Evolutionary conservation across 176 grass and related monocot genomes (phyloP).

Genomic region (Juncus effusus): DNA sequence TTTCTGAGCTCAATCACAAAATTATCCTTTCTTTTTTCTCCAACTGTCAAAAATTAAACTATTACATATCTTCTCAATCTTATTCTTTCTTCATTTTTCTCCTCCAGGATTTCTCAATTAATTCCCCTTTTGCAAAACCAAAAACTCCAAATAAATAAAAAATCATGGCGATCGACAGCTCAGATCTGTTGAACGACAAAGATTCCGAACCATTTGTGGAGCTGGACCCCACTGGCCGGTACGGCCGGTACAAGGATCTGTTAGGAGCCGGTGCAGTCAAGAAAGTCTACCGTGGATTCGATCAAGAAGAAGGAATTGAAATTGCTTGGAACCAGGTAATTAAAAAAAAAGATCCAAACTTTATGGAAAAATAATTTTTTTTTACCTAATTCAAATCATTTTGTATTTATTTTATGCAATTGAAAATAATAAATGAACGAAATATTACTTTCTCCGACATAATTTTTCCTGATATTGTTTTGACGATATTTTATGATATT

Average conservation of each 20-base stretch:
- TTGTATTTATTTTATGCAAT: neutral
- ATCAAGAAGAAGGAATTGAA: conserved; percentile 98
- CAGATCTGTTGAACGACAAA: conserved; percentile 17
- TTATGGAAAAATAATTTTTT: neutral
- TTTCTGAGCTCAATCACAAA: no score
- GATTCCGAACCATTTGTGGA: conserved; percentile 82
- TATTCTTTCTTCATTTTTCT: neutral
- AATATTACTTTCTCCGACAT: neutral
- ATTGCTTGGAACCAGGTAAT: conserved; percentile 80
- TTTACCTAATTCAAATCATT: conserved; percentile 1
- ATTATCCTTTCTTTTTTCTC: neutral
- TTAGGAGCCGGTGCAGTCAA: conserved; percentile 79
- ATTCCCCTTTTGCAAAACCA: neutral
- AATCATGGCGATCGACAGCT: conserved; percentile 25
- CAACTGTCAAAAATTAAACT: no score
- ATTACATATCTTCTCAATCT: no score
- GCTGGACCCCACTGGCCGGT: conserved; percentile 79
- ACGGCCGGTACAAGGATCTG: conserved; percentile 73
- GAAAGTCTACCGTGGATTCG: conserved; percentile 91
- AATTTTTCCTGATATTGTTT: neutral
- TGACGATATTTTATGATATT: no score
- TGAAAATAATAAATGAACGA: conserved; percentile 1
- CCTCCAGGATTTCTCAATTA: conserved; percentile 8
- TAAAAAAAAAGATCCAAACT: no score
- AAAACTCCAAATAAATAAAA: neutral